Conservation (phyloP, 2,329 filamentous ascomycete genomes). For the Aspergillus hiratsukae region DNA sequence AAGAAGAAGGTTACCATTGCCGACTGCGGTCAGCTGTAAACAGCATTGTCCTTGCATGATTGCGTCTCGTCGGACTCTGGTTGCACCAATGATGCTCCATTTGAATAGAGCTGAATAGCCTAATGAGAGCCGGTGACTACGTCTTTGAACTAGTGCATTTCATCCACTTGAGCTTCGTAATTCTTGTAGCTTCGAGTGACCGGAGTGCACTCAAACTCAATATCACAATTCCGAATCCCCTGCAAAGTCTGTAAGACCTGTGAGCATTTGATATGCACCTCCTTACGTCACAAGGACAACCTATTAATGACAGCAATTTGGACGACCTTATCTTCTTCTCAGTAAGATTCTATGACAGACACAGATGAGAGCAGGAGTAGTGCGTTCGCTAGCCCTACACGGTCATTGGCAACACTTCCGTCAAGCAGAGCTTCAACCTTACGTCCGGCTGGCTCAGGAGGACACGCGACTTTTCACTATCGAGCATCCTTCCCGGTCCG, state of each 20-base stretch:
- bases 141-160: not conserved
- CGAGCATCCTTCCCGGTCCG: not conserved
- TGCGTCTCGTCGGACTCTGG: not conserved
- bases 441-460: too few relatives aligned
- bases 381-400: not conserved
- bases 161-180: not conserved
- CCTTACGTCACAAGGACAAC: too few relatives aligned
- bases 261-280: not conserved
- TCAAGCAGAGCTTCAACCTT: not conserved
- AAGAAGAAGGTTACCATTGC: constrained; percentile 54
- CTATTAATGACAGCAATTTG: too few relatives aligned
- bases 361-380: too few relatives aligned
- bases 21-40: constrained; percentile 44
- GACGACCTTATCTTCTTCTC: too few relatives aligned
- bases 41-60: not conserved
- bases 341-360: too few relatives aligned
- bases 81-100: not conserved
- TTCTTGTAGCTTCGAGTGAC: not conserved
- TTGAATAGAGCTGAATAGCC: not conserved
- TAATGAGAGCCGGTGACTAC: not conserved
- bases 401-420: too few relatives aligned
- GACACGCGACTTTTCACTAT: not conserved
- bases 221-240: not conserved
- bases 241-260: not conserved
- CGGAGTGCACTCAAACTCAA: not conserved